These are phyloP conservation scores for Cornus florida DNA, from an alignment of 148 eudicot species.

Conservation along the genomic window DNA sequence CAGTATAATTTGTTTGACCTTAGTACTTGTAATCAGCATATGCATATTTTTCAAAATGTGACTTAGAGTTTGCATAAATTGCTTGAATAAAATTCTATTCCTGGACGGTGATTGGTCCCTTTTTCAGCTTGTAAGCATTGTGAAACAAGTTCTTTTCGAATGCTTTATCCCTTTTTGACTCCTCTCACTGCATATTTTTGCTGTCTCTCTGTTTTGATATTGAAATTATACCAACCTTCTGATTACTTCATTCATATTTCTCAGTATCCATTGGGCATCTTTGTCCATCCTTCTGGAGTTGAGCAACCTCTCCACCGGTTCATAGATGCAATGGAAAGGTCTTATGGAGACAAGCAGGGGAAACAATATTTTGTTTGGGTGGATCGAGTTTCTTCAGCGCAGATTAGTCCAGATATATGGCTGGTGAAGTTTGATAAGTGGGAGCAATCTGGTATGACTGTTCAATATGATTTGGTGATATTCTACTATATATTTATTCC, in stretches of 20 bases:
- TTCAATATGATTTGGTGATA: neutral
- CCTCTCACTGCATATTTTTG: constrained; percentile 1
- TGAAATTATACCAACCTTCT: neutral
- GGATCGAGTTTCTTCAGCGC: constrained; percentile 40
- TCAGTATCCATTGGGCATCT: constrained; percentile 28
- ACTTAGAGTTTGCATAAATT: neutral
- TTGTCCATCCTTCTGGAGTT: constrained; percentile 34
- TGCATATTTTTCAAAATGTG: neutral
- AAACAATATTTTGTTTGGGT: constrained; percentile 43
- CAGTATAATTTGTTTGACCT: too few relatives aligned
- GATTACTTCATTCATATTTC: neutral
- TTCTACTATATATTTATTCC: neutral
- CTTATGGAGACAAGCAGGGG: constrained; percentile 39
- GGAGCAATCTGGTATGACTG: constrained; percentile 37
- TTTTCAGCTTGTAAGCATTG: neutral
- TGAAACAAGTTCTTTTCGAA: neutral
- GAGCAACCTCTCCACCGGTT: constrained; percentile 29
- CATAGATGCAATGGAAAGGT: constrained; percentile 26
- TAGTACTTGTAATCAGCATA: neutral
- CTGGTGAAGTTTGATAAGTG: constrained; percentile 50
- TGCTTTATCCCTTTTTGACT: neutral
- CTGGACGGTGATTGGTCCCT: too few relatives aligned
- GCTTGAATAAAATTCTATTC: neutral
- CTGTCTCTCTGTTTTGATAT: neutral
- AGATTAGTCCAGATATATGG: constrained; percentile 54